Evolutionary conservation across 495 filamentous ascomycete species (phyloP).

Genomic region (Baudoinia panamericana): DNA sequence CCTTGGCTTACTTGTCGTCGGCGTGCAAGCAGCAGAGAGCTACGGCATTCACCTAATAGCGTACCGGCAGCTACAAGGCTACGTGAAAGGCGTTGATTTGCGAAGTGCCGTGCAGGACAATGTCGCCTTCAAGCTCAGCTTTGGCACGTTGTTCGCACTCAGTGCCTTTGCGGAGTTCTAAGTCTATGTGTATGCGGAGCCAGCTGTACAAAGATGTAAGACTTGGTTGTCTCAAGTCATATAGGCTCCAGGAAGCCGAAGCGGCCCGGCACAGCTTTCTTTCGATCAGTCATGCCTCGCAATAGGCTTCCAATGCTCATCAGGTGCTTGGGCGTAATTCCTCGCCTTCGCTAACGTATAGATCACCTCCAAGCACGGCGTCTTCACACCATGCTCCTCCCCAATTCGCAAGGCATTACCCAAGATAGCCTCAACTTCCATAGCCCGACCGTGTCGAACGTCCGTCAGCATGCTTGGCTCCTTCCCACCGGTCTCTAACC

Average conservation of each 20-base stretch:
- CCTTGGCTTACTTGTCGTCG: conserved; percentile 54
- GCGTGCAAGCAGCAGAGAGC: conserved; percentile 51
- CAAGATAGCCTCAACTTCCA: conserved; percentile 43
- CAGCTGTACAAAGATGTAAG: too few relatives aligned
- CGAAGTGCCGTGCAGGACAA: conserved; percentile 49
- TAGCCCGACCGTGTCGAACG: conserved; percentile 27
- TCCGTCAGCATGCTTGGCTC: conserved; percentile 41
- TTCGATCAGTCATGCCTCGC: conserved; percentile 7
- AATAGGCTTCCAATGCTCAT: conserved; percentile 27
- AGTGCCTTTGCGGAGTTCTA: conserved; percentile 60
- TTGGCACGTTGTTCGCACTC: conserved; percentile 62
- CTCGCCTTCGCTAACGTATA: conserved; percentile 26
- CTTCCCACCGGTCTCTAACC: conserved; percentile 28
- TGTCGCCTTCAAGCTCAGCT: conserved; percentile 64
- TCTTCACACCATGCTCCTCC: conserved; percentile 30
- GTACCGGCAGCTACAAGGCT: conserved; percentile 44
- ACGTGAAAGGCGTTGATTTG: conserved; percentile 45
- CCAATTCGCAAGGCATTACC: conserved; percentile 39
- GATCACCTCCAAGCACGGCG: conserved; percentile 32
- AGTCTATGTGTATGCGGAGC: too few relatives aligned
- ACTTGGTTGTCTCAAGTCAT: too few relatives aligned
- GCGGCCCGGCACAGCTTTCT: too few relatives aligned
- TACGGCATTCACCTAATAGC: conserved; percentile 64
- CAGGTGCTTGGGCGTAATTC: conserved; percentile 26
- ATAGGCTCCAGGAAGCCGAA: too few relatives aligned